Base-by-base conservation (phyloP, 2,329 filamentous ascomycete species). In the Penicillium sp. region DNA sequence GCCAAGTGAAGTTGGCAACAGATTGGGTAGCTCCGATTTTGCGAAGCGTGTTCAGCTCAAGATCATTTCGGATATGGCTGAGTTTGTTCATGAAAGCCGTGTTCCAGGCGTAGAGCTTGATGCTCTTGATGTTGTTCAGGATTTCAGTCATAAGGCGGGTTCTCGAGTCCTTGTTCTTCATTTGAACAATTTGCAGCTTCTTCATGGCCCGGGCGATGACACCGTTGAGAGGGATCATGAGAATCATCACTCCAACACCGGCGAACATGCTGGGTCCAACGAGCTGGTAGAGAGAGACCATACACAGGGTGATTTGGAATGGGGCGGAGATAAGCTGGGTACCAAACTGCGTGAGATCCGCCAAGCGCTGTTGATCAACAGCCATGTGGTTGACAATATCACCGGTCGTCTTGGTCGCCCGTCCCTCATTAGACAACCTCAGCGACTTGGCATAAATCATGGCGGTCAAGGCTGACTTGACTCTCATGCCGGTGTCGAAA, bases 301-400 rank as follows among this genome's bases (percentile, higher is more conserved):
- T 96, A 78, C 95, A 99, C 38, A 99, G 85, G 31, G 86, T 82
- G 67, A 99, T 99, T 74, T 99, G 95, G 75, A 97, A 96, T 2
- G 94, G 94, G 2, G 95, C 93, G 42, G 92, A 97, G 92, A 94
- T 97, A 10, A 96, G 79, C 72, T 97, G 93, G 70, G 96, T 92
- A 16, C 91, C 92, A 71, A 94, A 99, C 69, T 99, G 95, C 2
- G 93, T 91, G 54, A 99, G 79, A 75, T 99, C 94, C 67, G 97
- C 90, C 16, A 99, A 82, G 61, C 95, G 88, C 75, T 99, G 94
- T 13, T 93, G 93, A 71, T 99, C 94, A 9, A 99, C 93, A 43
- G 95, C 94, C 93, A 99, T 99, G 76, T 96, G 94, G 71, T 99
- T 99, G 71, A 99, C 94, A 68, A 99, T 97, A 68, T 99, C 95